phyloP scores from a whole-genome alignment of 1,284 basidiomycete species.

The Heimioporus retisporus region DNA sequence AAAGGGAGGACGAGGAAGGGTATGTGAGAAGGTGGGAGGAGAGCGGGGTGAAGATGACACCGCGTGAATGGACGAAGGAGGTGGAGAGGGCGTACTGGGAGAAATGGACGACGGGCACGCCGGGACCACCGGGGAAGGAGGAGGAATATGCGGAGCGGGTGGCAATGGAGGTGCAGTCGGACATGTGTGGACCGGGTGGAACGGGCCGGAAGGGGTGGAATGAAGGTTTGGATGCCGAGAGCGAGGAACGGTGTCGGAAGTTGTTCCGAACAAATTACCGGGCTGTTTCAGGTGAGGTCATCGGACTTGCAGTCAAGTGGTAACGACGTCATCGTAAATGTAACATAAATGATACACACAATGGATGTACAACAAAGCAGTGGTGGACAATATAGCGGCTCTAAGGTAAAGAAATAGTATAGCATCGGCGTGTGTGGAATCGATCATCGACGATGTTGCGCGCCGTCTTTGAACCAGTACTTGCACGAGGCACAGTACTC shows the following conservation, averaged over 20 bases:
- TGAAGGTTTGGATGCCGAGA: slow-evolving; percentile 50
- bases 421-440: not conserved
- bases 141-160: slow-evolving; percentile 51
- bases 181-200: slow-evolving; percentile 37
- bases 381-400: slow-evolving; percentile 32
- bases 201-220: slow-evolving; percentile 38
- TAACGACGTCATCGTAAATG: slow-evolving; percentile 47
- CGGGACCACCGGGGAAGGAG: slow-evolving; percentile 5
- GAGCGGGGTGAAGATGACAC: slow-evolving; percentile 52
- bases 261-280: slow-evolving; percentile 88
- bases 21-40: slow-evolving; percentile 66
- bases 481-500: slow-evolving; percentile 73
- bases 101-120: slow-evolving; percentile 50
- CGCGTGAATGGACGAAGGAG: slow-evolving; percentile 83
- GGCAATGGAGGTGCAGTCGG: slow-evolving; percentile 55
- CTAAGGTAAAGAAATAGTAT: slow-evolving; percentile 31
- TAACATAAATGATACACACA: slow-evolving; percentile 15
- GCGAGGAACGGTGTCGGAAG: slow-evolving; percentile 52
- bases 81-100: slow-evolving; percentile 87
- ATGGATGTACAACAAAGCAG: slow-evolving; percentile 23
- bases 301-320: slow-evolving; percentile 88
- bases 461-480: slow-evolving; percentile 67
- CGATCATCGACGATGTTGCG: slow-evolving; percentile 41
- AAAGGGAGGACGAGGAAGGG: slow-evolving; percentile 68
- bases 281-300: slow-evolving; percentile 90